A percentile compares a stretch with the other conserved stretches of the same genome.
These are phyloP conservation scores for Linaria vulgaris DNA, from an alignment of 257 asterid species.

Conservation along the genomic window DNA sequence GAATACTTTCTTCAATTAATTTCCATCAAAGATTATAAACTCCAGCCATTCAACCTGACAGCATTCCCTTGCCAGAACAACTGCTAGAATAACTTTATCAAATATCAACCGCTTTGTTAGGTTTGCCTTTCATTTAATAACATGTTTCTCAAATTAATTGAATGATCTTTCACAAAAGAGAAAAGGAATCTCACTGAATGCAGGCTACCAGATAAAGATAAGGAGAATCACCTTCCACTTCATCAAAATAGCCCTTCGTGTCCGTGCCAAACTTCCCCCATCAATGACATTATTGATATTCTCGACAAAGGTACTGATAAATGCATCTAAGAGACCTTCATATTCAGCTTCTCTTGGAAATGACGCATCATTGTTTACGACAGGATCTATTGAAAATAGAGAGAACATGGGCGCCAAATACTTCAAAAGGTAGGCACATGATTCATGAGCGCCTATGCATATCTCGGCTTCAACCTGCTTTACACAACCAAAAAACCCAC, in stretches of 20 bases:
- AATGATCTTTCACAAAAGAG: not conserved
- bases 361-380: conserved; percentile 33
- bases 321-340: conserved; percentile 50
- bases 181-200: conserved; percentile 10
- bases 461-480: conserved; percentile 77
- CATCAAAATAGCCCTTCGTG: conserved; percentile 80
- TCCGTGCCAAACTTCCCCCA: conserved; percentile 56
- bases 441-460: conserved; percentile 75
- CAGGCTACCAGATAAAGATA: conserved; percentile 23
- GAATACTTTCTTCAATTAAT: not conserved
- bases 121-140: conserved; percentile 2
- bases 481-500: conserved; percentile 20
- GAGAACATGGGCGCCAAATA: conserved; percentile 47
- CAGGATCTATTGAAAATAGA: conserved; percentile 50
- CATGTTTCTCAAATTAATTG: conserved; percentile 11
- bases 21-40: not conserved
- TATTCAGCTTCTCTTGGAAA: conserved; percentile 38
- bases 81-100: conserved; percentile 6
- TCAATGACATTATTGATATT: conserved; percentile 59
- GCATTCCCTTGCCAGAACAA: conserved; percentile 4
- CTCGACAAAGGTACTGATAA: conserved; percentile 55
- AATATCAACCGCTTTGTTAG: conserved; percentile 3
- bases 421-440: conserved; percentile 61
- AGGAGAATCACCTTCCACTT: conserved; percentile 67
- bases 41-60: not conserved